A percentile compares a stretch with the other conserved stretches of the same genome.
Conservation (phyloP, 805 yeast species). For the Metschnikowia anglica region DNA sequence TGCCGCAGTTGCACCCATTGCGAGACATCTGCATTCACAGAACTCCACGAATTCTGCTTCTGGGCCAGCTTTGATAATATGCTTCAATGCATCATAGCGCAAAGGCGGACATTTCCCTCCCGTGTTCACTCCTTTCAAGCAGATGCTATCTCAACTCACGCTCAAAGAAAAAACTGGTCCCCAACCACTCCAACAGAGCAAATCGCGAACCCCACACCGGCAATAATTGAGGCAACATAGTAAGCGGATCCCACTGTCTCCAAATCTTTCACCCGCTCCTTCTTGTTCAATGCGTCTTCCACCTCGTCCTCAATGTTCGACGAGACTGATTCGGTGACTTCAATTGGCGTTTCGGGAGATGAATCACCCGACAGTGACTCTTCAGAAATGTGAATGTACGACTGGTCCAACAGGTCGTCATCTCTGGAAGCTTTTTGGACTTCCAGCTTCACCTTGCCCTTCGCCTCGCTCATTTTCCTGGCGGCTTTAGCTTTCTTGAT, state of each 20-base stretch:
- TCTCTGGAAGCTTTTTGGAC: slow-evolving; percentile 13
- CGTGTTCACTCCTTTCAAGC: neutral
- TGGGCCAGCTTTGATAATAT: too few species aligned
- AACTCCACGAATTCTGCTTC: too few species aligned
- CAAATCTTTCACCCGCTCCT: slow-evolving; percentile 33
- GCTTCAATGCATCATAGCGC: neutral
- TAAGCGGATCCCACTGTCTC: slow-evolving; percentile 37
- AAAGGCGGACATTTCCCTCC: neutral
- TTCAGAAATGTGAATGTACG: slow-evolving; percentile 45
- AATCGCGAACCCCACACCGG: slow-evolving; percentile 47
- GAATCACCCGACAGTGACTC: slow-evolving; percentile 35
- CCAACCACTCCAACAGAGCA: slow-evolving; percentile 59
- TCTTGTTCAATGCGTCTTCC: slow-evolving; percentile 42
- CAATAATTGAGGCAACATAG: slow-evolving; percentile 39
- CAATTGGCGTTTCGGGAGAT: slow-evolving; percentile 27
- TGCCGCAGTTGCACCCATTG: too few species aligned
- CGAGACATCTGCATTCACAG: too few species aligned
- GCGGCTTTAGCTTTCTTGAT: slow-evolving; percentile 2
- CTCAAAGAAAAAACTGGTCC: slow-evolving; percentile 33
- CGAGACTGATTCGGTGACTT: slow-evolving; percentile 10
- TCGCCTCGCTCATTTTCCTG: slow-evolving; percentile 1
- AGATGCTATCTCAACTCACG: neutral
- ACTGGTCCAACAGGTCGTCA: slow-evolving; percentile 35
- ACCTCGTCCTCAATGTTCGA: slow-evolving; percentile 42
- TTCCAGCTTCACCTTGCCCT: slow-evolving; percentile 1